Evolutionary conservation across 331 rosid species (phyloP).

Genomic region (Malus hybrid): DNA sequence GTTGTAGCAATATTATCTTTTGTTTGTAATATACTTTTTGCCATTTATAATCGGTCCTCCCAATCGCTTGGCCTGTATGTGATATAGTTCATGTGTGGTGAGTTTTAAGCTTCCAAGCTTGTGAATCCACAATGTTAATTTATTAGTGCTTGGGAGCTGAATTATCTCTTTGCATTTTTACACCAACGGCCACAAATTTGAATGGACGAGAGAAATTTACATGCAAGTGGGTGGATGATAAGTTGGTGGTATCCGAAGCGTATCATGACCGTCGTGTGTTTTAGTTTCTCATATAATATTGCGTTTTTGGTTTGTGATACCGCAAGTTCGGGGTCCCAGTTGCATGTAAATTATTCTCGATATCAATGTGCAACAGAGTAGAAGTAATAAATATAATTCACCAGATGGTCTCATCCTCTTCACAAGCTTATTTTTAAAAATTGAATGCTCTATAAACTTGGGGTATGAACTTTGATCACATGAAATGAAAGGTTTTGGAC

Average conservation of each 20-base stretch:
- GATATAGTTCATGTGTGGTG: background rate
- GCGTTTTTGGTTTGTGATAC: no score
- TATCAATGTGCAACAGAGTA: no score
- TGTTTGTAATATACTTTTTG: constrained; percentile 5
- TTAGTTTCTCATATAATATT: no score
- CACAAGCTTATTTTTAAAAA: background rate
- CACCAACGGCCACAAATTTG: no score
- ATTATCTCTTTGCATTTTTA: background rate
- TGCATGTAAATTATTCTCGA: no score
- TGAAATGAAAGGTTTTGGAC: background rate
- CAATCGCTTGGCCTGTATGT: background rate
- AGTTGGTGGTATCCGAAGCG: no score
- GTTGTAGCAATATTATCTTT: background rate
- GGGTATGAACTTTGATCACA: background rate
- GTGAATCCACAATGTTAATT: background rate
- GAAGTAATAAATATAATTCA: background rate
- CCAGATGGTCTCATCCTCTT: background rate
- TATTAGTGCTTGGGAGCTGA: background rate
- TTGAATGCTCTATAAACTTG: background rate
- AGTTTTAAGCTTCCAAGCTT: background rate
- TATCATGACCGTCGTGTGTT: no score
- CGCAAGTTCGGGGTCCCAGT: no score
- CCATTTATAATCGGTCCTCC: background rate
- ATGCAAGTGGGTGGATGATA: no score
- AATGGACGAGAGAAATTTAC: no score